Evolutionary conservation across 2,329 filamentous ascomycete species (phyloP), one percentile per base, ranked within the genome.

Genomic region (Aspergillus floridensis): DNA sequence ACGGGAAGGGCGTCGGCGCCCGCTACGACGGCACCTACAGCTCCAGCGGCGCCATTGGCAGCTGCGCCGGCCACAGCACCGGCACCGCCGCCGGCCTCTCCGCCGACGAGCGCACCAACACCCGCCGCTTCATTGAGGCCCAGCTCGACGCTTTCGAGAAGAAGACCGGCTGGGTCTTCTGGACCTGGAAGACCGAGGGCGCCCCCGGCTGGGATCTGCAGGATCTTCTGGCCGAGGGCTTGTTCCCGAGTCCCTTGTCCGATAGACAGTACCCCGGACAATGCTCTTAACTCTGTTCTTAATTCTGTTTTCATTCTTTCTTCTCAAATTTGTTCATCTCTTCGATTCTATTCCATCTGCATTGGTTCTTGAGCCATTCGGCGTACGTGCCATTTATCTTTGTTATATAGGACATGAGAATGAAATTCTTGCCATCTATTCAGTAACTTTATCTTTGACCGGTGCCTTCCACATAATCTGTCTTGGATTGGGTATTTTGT

Each of bases 1-100:
- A 85, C 62, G 86, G 87, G 46, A 82, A 82, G 59, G 82, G 82
- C 2, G 74, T 84, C 48, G 86, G 86, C 12, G 80, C 86, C 8
- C 80, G 88, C 38, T 87, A 84, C 60, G 77, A 80, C 49, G 86
- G 85, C 14, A 81, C 80, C 2, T 84, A 79, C 64, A 70, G 76
- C 0, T 79, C 75, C 32, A 81, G 76, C 52, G 66, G 70, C 0
- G 79, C 75, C 55, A 76, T 86, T 24, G 85, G 84, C n/a, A 78
- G 76, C 59, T 89, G 87, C 71, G 74, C 68, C 3, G 79, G 75
- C 61, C 82, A 81, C 64, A 76, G 77, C 66, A 74, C 68, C 3
- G 79, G 75, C 61, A 83, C 81, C 64, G 76, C 78, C 66, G 69
- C 73, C 2, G 72, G 61, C 2, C 74, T 82, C 60, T 67, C 72